Evolutionary conservation across 768 basidiomycete species (phyloP), one percentile per base, ranked within the genome.

Genomic region (Daedaleopsis sinensis): DNA sequence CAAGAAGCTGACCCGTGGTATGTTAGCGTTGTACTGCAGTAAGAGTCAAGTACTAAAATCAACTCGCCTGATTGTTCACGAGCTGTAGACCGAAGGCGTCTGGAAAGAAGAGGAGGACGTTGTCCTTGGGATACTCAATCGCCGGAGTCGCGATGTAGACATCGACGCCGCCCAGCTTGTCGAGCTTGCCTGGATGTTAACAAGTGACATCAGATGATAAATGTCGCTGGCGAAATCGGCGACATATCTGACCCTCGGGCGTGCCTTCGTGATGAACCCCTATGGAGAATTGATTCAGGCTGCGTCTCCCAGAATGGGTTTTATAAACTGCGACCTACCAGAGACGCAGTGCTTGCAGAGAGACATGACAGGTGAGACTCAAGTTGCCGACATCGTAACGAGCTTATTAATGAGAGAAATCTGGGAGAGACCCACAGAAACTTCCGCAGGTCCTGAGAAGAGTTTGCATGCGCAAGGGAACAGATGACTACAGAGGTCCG

Each of bases 341-440:
- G 77, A 77, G 55, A 86, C 60, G 59, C 87, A 89, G 66, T 88
- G 70, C 58, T 78, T 74, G 73, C 85, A 85, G 62, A 84, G 74
- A 71, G 80, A 80, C 84, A 85, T 84, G 27, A 32, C 4, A 32
- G 27, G 27, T 7, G 27, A 32, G 27, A 32, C 27, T 3, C 27
- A 32, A 7, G 27, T 32, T 32, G 27, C 7, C 27, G n/a, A n/a
- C n/a, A n/a, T n/a, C n/a, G n/a, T n/a, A n/a, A n/a, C n/a, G n/a
- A n/a, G n/a, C n/a, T n/a, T n/a, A n/a, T n/a, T n/a, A n/a, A n/a
- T n/a, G n/a, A n/a, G n/a, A n/a, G n/a, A n/a, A n/a, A n/a, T n/a
- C n/a, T n/a, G n/a, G n/a, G n/a, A n/a, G n/a, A n/a, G n/a, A n/a
- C n/a, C n/a, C n/a, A n/a, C n/a, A n/a, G n/a, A n/a, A n/a, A n/a